These are phyloP conservation scores for Penicillium dipodomyicola DNA, from an alignment of 495 filamentous ascomycete genomes.

Conservation along the genomic window DNA sequence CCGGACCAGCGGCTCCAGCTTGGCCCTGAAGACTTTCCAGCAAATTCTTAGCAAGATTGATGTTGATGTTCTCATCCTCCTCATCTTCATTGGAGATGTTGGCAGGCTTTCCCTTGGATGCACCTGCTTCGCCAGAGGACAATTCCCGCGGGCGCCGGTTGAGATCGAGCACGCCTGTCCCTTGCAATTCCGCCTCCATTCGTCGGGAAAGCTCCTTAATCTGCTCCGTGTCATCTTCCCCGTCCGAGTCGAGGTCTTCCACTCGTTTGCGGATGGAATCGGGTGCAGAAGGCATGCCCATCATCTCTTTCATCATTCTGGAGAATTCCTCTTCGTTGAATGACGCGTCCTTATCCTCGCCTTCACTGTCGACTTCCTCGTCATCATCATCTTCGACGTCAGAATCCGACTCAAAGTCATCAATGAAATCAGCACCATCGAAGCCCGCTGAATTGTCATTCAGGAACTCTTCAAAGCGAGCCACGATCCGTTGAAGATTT, in stretches of 20 bases:
- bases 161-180: constrained; percentile 69
- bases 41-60: constrained; percentile 85
- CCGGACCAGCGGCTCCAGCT: constrained; percentile 77
- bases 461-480: constrained; percentile 87
- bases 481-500: constrained; percentile 83
- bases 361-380: constrained; percentile 53
- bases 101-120: constrained; percentile 28
- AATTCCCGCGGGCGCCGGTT: constrained; percentile 42
- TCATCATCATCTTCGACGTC: constrained; percentile 62
- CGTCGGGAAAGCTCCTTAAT: constrained; percentile 68
- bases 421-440: constrained; percentile 71
- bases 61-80: constrained; percentile 70
- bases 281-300: constrained; percentile 64
- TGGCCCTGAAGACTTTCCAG: constrained; percentile 91
- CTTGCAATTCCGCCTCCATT: constrained; percentile 80
- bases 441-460: constrained; percentile 79
- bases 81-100: constrained; percentile 17
- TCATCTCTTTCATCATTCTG: constrained; percentile 91
- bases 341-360: constrained; percentile 71
- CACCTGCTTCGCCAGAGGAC: constrained; percentile 9
- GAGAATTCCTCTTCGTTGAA: constrained; percentile 86
- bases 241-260: constrained; percentile 48
- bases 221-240: constrained; percentile 61
- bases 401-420: constrained; percentile 57
- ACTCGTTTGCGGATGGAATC: constrained; percentile 36